Evolutionary conservation across 495 filamentous ascomycete genomes (phyloP), one percentile per base, ranked within the genome.

Genomic region (Penicillium verhagenii): DNA sequence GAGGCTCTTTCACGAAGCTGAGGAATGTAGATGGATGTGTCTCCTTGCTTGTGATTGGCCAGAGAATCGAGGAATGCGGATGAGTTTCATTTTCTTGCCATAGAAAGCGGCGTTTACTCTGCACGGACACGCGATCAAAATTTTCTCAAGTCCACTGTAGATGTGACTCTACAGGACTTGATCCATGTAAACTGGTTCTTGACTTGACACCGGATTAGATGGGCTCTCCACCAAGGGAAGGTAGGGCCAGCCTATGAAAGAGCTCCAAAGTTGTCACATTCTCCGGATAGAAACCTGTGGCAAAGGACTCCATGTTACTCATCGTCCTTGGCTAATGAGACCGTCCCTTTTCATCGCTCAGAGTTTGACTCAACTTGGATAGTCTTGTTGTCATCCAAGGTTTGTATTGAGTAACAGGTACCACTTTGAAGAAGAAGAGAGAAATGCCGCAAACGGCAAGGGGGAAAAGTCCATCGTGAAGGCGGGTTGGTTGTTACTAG

Each of bases 371-470:
- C 40, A 50, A 28, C 31, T 39, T 44, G 20, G 28, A 39, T 54
- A 58, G 56, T 62, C 64, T 56, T 53, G 50, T 29, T 50, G 50
- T 64, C 64, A 64, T 62, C 53, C 58, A 64, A 31, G 55, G 47
- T 18, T 54, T 28, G 33, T 16, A 35, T 31, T 38, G 23, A 37
- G 21, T 33, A 40, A 52, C 40, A 61, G 58, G 58, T 35, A 66
- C 63, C n/a, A 14, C 26, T 10, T 21, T 6, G 18, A 21, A 19
- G n/a, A 39, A 21, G 21, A 21, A 10, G 10, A 19, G n/a, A 39
- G n/a, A 42, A 21, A 10, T 5, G 18, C 16, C 21, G 38, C 38
- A 42, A 42, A 42, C 38, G 38, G 18, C 6, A 40, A 14, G 3
- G 31, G n/a, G n/a, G n/a, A 1, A 35, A 35, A 35, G 5, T 10